Conservation (phyloP, 177 flowering plant genomes). For the Vitis hybrid region DNA sequence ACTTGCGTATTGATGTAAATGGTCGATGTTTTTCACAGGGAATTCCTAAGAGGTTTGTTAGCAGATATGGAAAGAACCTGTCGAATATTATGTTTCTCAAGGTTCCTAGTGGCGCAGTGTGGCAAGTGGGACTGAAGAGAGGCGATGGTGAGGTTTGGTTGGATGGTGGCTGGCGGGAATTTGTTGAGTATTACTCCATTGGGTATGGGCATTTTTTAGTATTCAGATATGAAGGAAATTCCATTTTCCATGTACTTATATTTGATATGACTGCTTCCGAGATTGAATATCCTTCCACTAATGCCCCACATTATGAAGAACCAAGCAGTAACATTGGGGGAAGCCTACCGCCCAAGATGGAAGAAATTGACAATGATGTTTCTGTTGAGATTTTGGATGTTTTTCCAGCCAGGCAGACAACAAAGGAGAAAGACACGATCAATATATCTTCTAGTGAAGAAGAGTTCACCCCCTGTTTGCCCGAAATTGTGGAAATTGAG, state of each 20-base stretch:
- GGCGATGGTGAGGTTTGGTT: conserved; percentile 13
- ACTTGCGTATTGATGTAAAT: no score
- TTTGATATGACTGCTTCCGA: conserved; percentile 18
- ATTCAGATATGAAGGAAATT: conserved; percentile 12
- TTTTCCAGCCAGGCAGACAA: neutral
- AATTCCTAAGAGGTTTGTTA: no score
- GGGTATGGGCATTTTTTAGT: conserved; percentile 6
- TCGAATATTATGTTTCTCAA: no score
- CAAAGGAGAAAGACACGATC: no score
- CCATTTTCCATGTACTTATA: conserved; percentile 17
- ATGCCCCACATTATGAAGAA: neutral
- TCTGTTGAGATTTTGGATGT: conserved; percentile 6
- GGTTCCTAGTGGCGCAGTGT: conserved; percentile 3
- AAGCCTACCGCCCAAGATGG: no score
- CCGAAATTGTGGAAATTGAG: no score
- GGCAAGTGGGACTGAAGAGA: conserved; percentile 6
- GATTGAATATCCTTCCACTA: conserved; percentile 11
- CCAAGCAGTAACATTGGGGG: no score
- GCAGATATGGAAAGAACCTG: no score
- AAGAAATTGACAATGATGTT: neutral
- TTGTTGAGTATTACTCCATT: conserved; percentile 10
- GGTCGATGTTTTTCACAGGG: no score
- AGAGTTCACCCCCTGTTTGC: no score
- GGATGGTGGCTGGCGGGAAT: conserved; percentile 14
- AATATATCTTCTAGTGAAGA: neutral